Evolutionary conservation across 1,284 basidiomycete genomes (phyloP).

Genomic region (Paramarasmius palmivorus): DNA sequence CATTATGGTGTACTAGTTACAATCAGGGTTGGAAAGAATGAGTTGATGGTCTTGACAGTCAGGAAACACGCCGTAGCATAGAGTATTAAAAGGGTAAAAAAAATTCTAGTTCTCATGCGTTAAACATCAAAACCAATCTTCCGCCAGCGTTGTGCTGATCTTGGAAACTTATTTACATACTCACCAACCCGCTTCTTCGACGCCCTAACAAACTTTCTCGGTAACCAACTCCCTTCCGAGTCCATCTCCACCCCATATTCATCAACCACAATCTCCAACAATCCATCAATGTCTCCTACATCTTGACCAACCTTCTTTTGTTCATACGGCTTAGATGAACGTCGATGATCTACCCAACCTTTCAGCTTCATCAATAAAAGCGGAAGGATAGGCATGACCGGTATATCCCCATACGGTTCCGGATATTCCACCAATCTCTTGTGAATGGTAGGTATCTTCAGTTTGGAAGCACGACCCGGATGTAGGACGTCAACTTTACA

Average conservation of each 20-base stretch:
- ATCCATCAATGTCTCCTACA: constrained; percentile 12
- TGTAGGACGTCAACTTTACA: constrained; percentile 37
- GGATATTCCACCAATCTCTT: constrained; percentile 14
- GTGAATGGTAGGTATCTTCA: constrained; percentile 31
- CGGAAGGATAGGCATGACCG: constrained; percentile 29
- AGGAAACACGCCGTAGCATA: no score
- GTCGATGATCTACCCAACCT: constrained; percentile 33
- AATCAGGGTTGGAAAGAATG: no score
- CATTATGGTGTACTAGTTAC: no score
- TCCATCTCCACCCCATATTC: constrained; percentile 17
- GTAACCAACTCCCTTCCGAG: constrained; percentile 24
- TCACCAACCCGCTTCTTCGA: constrained; percentile 19
- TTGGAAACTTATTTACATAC: constrained; percentile 24
- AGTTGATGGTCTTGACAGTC: no score
- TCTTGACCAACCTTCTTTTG: constrained; percentile 23
- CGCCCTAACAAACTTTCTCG: constrained; percentile 23
- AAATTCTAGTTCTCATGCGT: no score
- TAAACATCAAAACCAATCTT: constrained; percentile 23
- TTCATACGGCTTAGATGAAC: constrained; percentile 20
- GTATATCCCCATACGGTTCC: constrained; percentile 17
- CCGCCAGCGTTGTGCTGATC: constrained; percentile 22
- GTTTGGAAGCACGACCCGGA: constrained; percentile 21
- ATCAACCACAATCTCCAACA: constrained; percentile 23
- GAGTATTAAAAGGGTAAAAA: no score
- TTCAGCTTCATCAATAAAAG: constrained; percentile 34